Evolutionary conservation across 1,284 basidiomycete species (phyloP).

Genomic region (Irpex sp.): DNA sequence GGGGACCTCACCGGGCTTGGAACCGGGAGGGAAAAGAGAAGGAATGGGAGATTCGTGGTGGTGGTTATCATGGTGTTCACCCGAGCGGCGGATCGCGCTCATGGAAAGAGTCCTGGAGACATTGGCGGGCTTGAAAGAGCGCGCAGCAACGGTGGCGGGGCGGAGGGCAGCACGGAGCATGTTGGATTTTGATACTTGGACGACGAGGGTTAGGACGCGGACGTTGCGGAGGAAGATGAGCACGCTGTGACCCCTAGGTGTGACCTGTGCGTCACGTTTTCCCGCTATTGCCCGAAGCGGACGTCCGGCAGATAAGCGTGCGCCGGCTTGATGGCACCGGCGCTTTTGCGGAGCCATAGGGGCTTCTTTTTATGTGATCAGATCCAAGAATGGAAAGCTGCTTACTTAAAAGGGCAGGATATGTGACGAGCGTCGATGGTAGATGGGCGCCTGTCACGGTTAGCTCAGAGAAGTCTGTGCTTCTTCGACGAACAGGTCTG

Average conservation of each 20-base stretch:
- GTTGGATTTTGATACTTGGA: constrained; percentile 15
- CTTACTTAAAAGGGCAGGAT: constrained; percentile 4
- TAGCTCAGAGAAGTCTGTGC: neutral
- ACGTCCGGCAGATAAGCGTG: constrained; percentile 4
- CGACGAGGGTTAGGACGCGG: constrained; percentile 8
- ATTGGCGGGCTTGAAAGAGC: constrained; percentile 25
- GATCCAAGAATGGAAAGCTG: constrained; percentile 3
- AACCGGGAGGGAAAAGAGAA: constrained; percentile 70
- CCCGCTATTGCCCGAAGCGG: constrained; percentile 14
- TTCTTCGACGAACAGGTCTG: constrained; percentile 3
- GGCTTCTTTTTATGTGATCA: neutral
- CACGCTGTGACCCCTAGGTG: constrained; percentile 2
- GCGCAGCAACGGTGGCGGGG: constrained; percentile 33
- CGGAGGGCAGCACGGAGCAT: constrained; percentile 45
- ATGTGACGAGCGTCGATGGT: neutral
- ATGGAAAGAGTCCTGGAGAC: constrained; percentile 54
- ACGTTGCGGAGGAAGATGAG: constrained; percentile 9
- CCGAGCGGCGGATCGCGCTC: constrained; percentile 45
- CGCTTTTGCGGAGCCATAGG: neutral
- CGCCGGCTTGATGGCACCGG: constrained; percentile 1
- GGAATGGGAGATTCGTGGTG: constrained; percentile 31
- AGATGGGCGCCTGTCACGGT: neutral
- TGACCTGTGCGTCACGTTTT: constrained; percentile 10
- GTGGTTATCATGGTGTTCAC: constrained; percentile 44
- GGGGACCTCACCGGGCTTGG: constrained; percentile 75